These are phyloP conservation scores for Xerophyta viscosa DNA, from an alignment of 106 monocot genomes.

Conservation along the genomic window DNA sequence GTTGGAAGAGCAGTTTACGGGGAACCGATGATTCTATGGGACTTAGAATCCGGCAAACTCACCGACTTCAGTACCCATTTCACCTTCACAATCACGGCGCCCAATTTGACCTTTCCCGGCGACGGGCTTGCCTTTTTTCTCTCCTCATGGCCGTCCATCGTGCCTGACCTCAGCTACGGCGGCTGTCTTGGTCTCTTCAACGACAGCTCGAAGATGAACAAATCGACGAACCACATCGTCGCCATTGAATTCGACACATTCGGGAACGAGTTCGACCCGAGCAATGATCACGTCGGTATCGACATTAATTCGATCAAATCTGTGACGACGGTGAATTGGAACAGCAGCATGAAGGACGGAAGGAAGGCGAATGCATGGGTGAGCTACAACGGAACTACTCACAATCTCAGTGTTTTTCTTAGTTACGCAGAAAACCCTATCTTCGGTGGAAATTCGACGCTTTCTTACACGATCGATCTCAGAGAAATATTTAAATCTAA, in stretches of 20 bases:
- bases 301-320: conserved; percentile 40
- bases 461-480: not conserved
- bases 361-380: not conserved
- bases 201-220: not conserved
- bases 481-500: conserved; percentile 20
- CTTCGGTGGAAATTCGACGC: conserved; percentile 1
- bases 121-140: conserved; percentile 86
- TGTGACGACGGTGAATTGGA: conserved; percentile 12
- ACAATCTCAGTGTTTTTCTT: conserved; percentile 1
- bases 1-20: conserved; percentile 28
- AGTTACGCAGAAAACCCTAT: not conserved
- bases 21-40: conserved; percentile 26
- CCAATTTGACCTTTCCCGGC: conserved; percentile 9
- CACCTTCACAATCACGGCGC: conserved; percentile 44
- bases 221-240: conserved; percentile 1
- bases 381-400: not conserved
- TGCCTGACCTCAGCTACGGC: conserved; percentile 34
- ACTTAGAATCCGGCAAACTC: conserved; percentile 18
- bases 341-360: conserved; percentile 24
- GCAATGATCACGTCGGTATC: conserved; percentile 48
- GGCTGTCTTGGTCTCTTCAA: conserved; percentile 41
- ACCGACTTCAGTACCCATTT: conserved; percentile 59
- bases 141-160: conserved; percentile 23
- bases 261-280: conserved; percentile 41
- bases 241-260: conserved; percentile 71